Percentiles rank a stretch among this genome's conserved stretches.
phyloP scores from a whole-genome alignment of 768 basidiomycete species.

The Phanerochaete sordida region DNA sequence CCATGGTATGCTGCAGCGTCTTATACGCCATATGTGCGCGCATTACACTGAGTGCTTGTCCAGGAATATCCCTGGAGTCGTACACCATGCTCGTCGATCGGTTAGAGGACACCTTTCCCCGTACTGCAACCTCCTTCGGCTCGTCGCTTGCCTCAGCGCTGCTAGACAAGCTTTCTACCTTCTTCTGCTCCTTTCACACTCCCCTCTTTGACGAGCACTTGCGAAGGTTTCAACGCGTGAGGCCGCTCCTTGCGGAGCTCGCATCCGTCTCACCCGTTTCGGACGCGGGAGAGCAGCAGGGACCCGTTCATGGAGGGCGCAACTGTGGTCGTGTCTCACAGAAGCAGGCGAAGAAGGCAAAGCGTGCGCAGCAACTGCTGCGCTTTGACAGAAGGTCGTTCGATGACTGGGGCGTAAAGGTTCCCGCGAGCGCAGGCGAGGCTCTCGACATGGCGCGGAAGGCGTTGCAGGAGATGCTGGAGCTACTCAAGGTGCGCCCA shows the following conservation, averaged over 20 bases:
- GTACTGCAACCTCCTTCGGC: not conserved
- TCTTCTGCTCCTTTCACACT: not conserved
- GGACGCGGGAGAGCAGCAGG: not conserved
- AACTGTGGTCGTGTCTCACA: not conserved
- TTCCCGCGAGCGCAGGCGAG: constrained; percentile 18
- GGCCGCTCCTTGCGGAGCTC: not conserved
- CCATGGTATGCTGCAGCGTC: not conserved
- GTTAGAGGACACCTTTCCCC: not conserved
- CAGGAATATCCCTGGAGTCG: not conserved
- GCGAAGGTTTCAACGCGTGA: not conserved
- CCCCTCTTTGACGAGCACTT: not conserved
- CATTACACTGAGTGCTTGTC: too few species aligned
- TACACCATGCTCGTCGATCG: not conserved
- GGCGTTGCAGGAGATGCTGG: too few species aligned
- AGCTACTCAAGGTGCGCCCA: too few species aligned
- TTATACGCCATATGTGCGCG: too few species aligned
- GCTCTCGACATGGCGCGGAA: too few species aligned
- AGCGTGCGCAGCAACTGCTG: constrained; percentile 9
- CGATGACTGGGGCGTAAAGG: constrained; percentile 22
- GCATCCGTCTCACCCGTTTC: not conserved
- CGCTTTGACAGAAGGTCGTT: constrained; percentile 28
- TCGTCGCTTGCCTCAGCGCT: not conserved
- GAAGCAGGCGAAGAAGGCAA: constrained; percentile 16
- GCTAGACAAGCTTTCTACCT: not conserved
- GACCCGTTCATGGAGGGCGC: constrained; percentile 1